Base-by-base conservation (phyloP, 441 rosid genomes). In the Erodium chrysanthum region DNA sequence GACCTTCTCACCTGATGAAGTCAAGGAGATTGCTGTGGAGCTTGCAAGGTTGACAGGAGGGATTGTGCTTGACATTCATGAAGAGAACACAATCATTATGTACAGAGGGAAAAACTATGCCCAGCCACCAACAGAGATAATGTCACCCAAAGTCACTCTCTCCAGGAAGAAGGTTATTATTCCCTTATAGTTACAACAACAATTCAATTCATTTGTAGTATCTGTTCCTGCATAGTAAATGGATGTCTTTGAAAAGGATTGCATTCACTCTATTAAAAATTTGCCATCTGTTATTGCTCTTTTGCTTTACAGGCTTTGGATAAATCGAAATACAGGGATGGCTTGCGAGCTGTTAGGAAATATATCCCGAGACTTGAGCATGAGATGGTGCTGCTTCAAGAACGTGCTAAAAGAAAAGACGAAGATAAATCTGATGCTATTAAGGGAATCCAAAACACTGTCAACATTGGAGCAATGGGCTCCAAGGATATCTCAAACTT, bases 61-160 rank as follows among this genome's bases (percentile, higher is more conserved):
- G 20, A 91, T 89, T 27, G 96, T 94, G 69, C 90, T 94, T 42
- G 92, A 90, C 64, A 82, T 91, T 52, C 91, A 84, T 64, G 89
- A 94, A 69, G 94, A 83, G 69, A 75, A 88, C 81, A 87, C 92
- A n/a, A 80, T 94, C 66, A 85, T 94, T 65, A 91, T 91, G 96
- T 91, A 94, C 68, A 80, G 96, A 79, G 97, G 97, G 71, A 90
- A 94, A 85, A 94, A 94, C 72, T 91, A 91, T 78, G 77, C 82
- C 10, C 99, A 91, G 62, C 96, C 99, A 17, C 99, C 99, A 2
- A 91, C 96, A 8, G 97, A 94, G 71, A 94, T 91, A 54, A 88
- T 90, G 96, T 88, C 96, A 4, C 96, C 96, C 0, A 80, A 96
- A 82, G 81, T 84, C 80, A 89, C 99, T 67, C 90, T 91, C 58